These are phyloP conservation scores for Trichoderma lentiforme DNA, from an alignment of 2,329 filamentous ascomycete species.

Conservation along the genomic window DNA sequence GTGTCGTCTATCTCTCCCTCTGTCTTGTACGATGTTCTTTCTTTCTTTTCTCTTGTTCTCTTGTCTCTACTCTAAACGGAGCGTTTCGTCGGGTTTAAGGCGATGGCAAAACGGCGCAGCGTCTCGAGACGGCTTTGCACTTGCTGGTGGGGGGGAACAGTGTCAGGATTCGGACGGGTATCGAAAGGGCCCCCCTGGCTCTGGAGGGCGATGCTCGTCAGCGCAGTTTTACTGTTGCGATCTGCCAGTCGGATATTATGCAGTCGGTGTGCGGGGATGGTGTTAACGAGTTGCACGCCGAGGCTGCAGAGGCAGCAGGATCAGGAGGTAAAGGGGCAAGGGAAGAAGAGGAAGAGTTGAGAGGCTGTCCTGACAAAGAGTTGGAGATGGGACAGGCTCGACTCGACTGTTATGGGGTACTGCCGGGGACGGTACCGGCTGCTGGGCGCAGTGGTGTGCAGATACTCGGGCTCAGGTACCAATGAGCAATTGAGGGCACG, in stretches of 20 bases:
- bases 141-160: neutral
- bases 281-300: slow-evolving; percentile 13
- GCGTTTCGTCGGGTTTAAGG: neutral
- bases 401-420: neutral
- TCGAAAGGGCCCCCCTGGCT: slow-evolving; percentile 5
- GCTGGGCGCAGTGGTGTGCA: neutral
- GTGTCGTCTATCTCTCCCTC: neutral
- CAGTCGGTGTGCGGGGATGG: slow-evolving; percentile 15
- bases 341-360: neutral
- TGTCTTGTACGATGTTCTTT: neutral
- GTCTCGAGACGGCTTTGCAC: neutral
- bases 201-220: slow-evolving; percentile 2
- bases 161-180: slow-evolving; percentile 5
- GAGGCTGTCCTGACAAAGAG: neutral
- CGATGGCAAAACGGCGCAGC: neutral
- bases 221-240: neutral
- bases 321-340: slow-evolving; percentile 13
- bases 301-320: slow-evolving; percentile 15
- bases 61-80: neutral
- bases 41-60: neutral
- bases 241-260: slow-evolving; percentile 11
- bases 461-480: slow-evolving; percentile 7
- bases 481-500: neutral
- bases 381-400: neutral
- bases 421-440: neutral